Conservation (phyloP, 1,284 basidiomycete species). For the Ceratobasidium theobromae region DNA sequence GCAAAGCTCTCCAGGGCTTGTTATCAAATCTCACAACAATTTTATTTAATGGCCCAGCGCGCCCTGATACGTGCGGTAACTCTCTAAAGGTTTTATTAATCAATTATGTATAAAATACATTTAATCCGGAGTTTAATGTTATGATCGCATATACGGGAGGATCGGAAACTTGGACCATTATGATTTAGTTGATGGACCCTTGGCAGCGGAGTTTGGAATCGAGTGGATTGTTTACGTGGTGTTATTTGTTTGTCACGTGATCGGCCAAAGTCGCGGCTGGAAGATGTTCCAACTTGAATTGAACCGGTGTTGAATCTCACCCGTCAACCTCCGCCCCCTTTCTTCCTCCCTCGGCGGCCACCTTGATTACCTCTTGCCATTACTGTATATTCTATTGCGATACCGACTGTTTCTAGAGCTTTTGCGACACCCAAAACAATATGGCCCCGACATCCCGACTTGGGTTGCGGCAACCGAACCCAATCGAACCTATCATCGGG, state of each 20-base stretch:
- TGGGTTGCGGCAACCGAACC: conserved; percentile 7
- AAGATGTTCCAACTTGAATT: conserved; percentile 21
- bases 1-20: too few relatives aligned
- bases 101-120: too few relatives aligned
- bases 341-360: conserved; percentile 3
- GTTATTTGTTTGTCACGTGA: conserved; percentile 27
- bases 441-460: conserved; percentile 21
- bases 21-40: too few relatives aligned
- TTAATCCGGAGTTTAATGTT: too few relatives aligned
- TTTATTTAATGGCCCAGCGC: too few relatives aligned
- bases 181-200: too few relatives aligned
- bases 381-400: conserved; percentile 28
- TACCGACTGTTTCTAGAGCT: conserved; percentile 10
- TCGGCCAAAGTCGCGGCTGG: conserved; percentile 7
- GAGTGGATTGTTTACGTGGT: conserved; percentile 18
- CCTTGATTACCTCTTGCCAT: conserved; percentile 4
- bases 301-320: background rate
- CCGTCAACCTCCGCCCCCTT: background rate
- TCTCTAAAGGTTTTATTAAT: too few relatives aligned
- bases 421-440: conserved; percentile 31
- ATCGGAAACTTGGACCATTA: background rate
- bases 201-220: background rate
- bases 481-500: conserved; percentile 48
- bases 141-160: background rate
- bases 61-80: too few relatives aligned